phyloP scores from a whole-genome alignment of 768 basidiomycete species.

The Boletus edulis region DNA sequence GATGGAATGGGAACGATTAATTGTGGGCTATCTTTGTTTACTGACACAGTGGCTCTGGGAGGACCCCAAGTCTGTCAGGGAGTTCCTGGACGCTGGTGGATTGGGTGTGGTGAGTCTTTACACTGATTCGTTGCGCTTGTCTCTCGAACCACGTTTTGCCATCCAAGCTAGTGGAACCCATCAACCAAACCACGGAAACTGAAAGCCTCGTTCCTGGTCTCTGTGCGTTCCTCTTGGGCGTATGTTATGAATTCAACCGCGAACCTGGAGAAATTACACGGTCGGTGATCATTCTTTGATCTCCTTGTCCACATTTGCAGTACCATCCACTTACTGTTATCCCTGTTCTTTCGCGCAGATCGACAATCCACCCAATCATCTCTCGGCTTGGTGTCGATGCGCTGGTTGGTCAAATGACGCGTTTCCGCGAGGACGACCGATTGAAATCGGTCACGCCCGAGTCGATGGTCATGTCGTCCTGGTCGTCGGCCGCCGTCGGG shows the following conservation, averaged over 20 bases:
- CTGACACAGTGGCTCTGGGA: constrained; percentile 97
- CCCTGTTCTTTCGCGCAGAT: constrained; percentile 37
- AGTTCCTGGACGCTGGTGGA: constrained; percentile 88
- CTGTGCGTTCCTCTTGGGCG: constrained; percentile 86
- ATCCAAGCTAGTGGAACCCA: constrained; percentile 84
- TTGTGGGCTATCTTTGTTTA: constrained; percentile 80
- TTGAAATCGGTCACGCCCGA: constrained; percentile 92
- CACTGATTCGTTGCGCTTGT: background rate
- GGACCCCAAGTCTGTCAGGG: constrained; percentile 81
- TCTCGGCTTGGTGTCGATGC: constrained; percentile 88
- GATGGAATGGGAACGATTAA: constrained; percentile 87
- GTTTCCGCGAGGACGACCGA: constrained; percentile 83
- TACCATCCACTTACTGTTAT: background rate
- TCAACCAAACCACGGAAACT: constrained; percentile 84
- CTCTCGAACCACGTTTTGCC: background rate
- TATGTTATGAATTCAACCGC: constrained; percentile 95
- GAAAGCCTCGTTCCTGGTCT: constrained; percentile 88
- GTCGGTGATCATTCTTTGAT: constrained; percentile 38
- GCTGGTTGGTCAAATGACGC: constrained; percentile 81
- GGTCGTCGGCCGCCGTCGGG: constrained; percentile 19
- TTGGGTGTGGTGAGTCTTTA: constrained; percentile 74
- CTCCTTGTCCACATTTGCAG: background rate
- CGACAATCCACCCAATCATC: constrained; percentile 87
- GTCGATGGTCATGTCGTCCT: constrained; percentile 62
- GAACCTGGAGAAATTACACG: constrained; percentile 96